Conservation (phyloP, 2,329 filamentous ascomycete species). For the Ceratocystis huliohia region DNA sequence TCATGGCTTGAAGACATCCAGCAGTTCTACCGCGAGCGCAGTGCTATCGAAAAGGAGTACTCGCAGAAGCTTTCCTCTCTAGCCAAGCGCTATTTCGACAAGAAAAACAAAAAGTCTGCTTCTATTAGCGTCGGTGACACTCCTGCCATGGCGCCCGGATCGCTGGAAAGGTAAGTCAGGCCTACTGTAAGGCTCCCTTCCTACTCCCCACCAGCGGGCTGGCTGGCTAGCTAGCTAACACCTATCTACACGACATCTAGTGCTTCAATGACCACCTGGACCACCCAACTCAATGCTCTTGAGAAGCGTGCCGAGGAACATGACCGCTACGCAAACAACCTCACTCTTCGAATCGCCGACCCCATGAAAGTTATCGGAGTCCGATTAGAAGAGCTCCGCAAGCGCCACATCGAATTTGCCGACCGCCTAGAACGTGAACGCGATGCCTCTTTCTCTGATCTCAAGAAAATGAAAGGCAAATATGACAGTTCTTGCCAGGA, state of each 20-base stretch:
- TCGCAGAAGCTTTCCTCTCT: slow-evolving; percentile 73
- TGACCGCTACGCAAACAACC: slow-evolving; percentile 66
- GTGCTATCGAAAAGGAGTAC: slow-evolving; percentile 93
- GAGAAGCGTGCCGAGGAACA: slow-evolving; percentile 82
- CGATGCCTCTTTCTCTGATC: slow-evolving; percentile 67
- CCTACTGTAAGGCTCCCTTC: background rate
- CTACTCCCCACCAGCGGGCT: background rate
- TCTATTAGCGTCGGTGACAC: slow-evolving; percentile 86
- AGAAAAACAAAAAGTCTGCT: slow-evolving; percentile 82
- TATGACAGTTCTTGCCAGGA: slow-evolving; percentile 91
- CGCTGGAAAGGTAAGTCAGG: slow-evolving; percentile 60
- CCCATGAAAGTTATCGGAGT: slow-evolving; percentile 62
- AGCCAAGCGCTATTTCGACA: slow-evolving; percentile 94
- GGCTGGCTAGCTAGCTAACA: background rate
- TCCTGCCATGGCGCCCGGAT: slow-evolving; percentile 84
- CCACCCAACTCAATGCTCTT: slow-evolving; percentile 79
- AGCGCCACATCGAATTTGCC: slow-evolving; percentile 80
- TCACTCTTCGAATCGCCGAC: slow-evolving; percentile 71
- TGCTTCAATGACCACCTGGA: slow-evolving; percentile 93
- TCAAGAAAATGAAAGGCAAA: slow-evolving; percentile 83
- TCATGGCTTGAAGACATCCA: slow-evolving; percentile 94
- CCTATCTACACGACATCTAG: slow-evolving; percentile 32
- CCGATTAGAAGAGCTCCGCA: slow-evolving; percentile 83
- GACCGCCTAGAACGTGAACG: slow-evolving; percentile 80
- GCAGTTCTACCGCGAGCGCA: slow-evolving; percentile 90